These are phyloP conservation scores for Ogataea polymorpha DNA, from an alignment of 805 yeast genomes.

Conservation along the genomic window DNA sequence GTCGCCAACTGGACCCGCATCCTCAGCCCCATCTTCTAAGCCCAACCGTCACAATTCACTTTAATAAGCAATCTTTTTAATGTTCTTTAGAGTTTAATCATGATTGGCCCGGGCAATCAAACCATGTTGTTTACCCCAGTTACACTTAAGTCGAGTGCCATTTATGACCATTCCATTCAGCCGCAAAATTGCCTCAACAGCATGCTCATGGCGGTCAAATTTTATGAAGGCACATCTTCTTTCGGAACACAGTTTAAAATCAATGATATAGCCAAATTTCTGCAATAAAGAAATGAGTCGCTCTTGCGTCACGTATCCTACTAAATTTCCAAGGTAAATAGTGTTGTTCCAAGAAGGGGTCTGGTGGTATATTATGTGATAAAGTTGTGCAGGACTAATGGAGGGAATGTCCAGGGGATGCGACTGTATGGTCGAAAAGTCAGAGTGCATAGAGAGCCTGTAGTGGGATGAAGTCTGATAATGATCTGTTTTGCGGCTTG, in stretches of 20 bases:
- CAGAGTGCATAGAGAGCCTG: too few species aligned
- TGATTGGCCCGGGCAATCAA: background rate
- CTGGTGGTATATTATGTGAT: slow-evolving; percentile 33
- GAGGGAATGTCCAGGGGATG: too few species aligned
- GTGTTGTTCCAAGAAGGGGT: slow-evolving; percentile 83
- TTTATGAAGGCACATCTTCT: slow-evolving; percentile 87
- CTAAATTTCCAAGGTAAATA: slow-evolving; percentile 81
- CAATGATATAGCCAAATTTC: slow-evolving; percentile 79
- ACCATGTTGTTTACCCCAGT: slow-evolving; percentile 68
- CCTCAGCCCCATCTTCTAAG: background rate
- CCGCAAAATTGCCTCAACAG: slow-evolving; percentile 83
- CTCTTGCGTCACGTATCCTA: slow-evolving; percentile 69
- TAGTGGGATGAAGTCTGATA: background rate
- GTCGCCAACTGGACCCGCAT: background rate
- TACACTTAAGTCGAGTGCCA: slow-evolving; percentile 76
- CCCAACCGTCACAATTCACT: slow-evolving; percentile 4
- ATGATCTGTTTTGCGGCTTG: slow-evolving; percentile 51
- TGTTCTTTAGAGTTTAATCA: slow-evolving; percentile 19
- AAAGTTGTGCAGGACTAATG: too few species aligned
- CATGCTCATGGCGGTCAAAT: slow-evolving; percentile 83
- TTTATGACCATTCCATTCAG: slow-evolving; percentile 66
- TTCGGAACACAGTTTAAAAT: slow-evolving; percentile 75
- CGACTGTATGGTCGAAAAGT: too few species aligned
- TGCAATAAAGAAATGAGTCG: slow-evolving; percentile 73
- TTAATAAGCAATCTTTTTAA: slow-evolving; percentile 1